Base-by-base conservation (phyloP, 2,329 filamentous ascomycete genomes). In the Hirsutella minnesotensis region DNA sequence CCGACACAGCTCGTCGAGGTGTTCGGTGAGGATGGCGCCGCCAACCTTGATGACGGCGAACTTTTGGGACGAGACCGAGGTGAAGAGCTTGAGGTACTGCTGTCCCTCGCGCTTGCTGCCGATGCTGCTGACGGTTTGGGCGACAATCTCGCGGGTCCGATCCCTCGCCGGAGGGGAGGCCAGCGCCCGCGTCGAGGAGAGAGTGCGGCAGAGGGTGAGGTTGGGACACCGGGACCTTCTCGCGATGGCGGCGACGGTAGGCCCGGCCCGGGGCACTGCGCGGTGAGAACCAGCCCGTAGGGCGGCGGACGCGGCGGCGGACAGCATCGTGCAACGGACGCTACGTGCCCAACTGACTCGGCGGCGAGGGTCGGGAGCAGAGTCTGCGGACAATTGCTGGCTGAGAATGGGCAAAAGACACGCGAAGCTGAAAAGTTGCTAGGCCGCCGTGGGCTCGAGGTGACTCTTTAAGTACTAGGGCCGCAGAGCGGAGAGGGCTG, bases 31-130 rank as follows among this genome's bases (percentile, higher is more conserved):
- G 56, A 96, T 95, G 49, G 90, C 92, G 48, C 90, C 92, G 48
- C 90, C 92, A 44, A 96, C 90, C 72, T 98, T 98, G 66, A 98
- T 94, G 39, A 98, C 90, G 52, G 89, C 90, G 63, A 96, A 98
- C 60, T 94, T 88, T 69, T 96, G 89, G 30, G 88, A 94, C 37
- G 88, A 92, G 48, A 95, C 89, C 29, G 89, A 95, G 53, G 84
- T 92, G 73, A 98, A 98, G 62, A 96, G 88, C 52, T 89, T 92
- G 46, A 96, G 81, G 65, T 96, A 96, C 66, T 96, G 90, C 70
- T 95, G 86, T 49, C 94, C 87, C 69, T 98, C 90, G 47, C 90
- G 76, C 75, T 94, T 94, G 49, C 88, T 95, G 48, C 88, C 90
- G 61, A 96, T 94, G 67, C 90, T 95, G 69, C 87, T 94, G 53